Base-by-base conservation (phyloP, 768 basidiomycete genomes). In the Mrakia gelida region DNA sequence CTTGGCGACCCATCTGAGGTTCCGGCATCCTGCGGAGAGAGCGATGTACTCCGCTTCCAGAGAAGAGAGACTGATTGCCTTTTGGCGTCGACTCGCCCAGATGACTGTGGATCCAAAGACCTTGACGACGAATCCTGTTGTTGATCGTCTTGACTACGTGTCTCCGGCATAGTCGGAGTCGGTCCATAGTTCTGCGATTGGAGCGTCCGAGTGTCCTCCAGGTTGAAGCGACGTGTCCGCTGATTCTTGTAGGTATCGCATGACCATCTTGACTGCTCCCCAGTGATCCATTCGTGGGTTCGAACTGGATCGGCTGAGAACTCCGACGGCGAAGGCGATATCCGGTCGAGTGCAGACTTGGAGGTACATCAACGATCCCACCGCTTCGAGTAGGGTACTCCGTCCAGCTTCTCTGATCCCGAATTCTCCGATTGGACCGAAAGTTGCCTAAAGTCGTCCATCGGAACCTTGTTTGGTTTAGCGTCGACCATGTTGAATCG, bases 81-180 rank as follows among this genome's bases (percentile, higher is more conserved):
- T 61, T 28, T 62, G 56, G 23, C 73, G 32, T 23, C 52, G 41
- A 28, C 43, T 52, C n/a, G 26, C n/a, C 73, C 73, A 75, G 59
- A 32, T 30, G 62, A 75, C 59, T 15, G 59, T 49, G 41, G 23
- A 21, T 26, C 73, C 73, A 28, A 34, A 43, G 15, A 45, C 18
- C 13, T 28, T 45, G 41, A 75, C 8, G 61, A 67, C 18, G 61
- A 63, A 61, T 21, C 61, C 61, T 7, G 61, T 63, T 11, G 62
- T 65, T 21, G 74, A 75, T 11, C 38, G 38, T 18, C 74, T 21
- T 13, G 41, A 62, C 3, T 65, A 61, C 3, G 21, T 18, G 62
- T 65, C 74, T 45, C 74, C 74, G 30, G 74, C 74, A 26, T 43
- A 49, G 74, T 75, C 74, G 6, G 62, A 23, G 63, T 75, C 74